Base-by-base conservation (phyloP, 345 rosid species). In the Laguncularia racemosa region DNA sequence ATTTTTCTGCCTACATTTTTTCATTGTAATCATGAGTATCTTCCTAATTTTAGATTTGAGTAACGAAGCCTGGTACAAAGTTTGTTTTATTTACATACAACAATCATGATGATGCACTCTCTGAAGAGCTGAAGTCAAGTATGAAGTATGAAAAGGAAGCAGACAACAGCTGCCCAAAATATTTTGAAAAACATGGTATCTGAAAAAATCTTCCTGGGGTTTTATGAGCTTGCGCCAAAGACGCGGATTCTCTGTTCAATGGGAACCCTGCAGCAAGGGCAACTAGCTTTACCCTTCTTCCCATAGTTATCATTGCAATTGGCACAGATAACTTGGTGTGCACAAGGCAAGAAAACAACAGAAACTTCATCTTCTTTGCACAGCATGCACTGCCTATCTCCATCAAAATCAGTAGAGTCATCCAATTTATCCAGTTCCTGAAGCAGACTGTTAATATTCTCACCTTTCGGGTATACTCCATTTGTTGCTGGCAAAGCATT, bases 331-430 rank as follows among this genome's bases (percentile, higher is more conserved):
- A 69, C 62, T 53, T 63, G 64, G 62, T 69, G 68, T 33, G 68
- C 68, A 53, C 73, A 69, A 8, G 73, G 73, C 55, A 69, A 61
- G 52, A 63, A 63, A 50, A 69, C 64, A n/a, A 63, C 52, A 8
- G 68, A 58, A 18, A 64, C 52, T 62, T 63, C 68, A 2, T 63
- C 62, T 56, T 63, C 55, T 64, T 16, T 53, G 53, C 73, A 69
- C 55, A 63, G 48, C 51, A 58, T 28, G 67, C 73, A 69, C 23
- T 55, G 53, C 46, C 64, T 48, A 54, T 58, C 63, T 58, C 20
- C 46, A 46, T 50, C 53, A 49, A 58, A 53, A 23, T 57, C 68
- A 40, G 67, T 18, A 1, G 51, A 52, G 46, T 57, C 64, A 16
- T 63, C 62, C 65, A 61, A 44, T 20, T 44, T 26, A 46, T 57